Evolutionary conservation across 768 basidiomycete genomes (phyloP).

Genomic region (Boletus rex-veris): DNA sequence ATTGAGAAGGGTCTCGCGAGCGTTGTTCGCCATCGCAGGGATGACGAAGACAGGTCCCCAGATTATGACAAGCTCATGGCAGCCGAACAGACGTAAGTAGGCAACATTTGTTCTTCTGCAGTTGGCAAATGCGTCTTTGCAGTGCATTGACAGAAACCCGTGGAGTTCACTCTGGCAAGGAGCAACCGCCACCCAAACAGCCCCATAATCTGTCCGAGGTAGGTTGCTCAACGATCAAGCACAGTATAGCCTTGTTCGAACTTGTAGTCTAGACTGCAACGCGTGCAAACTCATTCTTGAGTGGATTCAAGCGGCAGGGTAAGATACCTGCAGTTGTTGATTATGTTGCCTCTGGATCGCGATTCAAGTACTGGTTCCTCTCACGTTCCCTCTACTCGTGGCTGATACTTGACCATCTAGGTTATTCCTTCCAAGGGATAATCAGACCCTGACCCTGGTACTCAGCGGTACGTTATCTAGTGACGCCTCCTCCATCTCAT

Average conservation of each 20-base stretch:
- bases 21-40: slow-evolving; percentile 87
- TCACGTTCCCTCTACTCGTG: not conserved
- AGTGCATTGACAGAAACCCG: slow-evolving; percentile 76
- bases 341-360: slow-evolving; percentile 89
- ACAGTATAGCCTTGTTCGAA: not conserved
- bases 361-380: slow-evolving; percentile 72
- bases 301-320: slow-evolving; percentile 87
- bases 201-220: slow-evolving; percentile 94
- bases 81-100: slow-evolving; percentile 85
- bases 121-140: slow-evolving; percentile 11
- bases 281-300: slow-evolving; percentile 84
- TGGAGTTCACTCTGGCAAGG: slow-evolving; percentile 93
- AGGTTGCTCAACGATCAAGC: slow-evolving; percentile 9
- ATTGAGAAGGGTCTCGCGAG: slow-evolving; percentile 91
- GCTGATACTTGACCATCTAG: slow-evolving; percentile 35
- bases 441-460: slow-evolving; percentile 89
- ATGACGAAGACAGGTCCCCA: slow-evolving; percentile 93
- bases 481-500: not conserved
- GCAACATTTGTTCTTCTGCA: not conserved
- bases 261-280: slow-evolving; percentile 46
- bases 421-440: slow-evolving; percentile 84
- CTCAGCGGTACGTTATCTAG: slow-evolving; percentile 58
- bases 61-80: slow-evolving; percentile 96
- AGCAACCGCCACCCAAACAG: slow-evolving; percentile 70
- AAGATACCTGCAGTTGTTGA: slow-evolving; percentile 84